phyloP scores from a whole-genome alignment of 495 filamentous ascomycete genomes.

The Lepraria neglecta region DNA sequence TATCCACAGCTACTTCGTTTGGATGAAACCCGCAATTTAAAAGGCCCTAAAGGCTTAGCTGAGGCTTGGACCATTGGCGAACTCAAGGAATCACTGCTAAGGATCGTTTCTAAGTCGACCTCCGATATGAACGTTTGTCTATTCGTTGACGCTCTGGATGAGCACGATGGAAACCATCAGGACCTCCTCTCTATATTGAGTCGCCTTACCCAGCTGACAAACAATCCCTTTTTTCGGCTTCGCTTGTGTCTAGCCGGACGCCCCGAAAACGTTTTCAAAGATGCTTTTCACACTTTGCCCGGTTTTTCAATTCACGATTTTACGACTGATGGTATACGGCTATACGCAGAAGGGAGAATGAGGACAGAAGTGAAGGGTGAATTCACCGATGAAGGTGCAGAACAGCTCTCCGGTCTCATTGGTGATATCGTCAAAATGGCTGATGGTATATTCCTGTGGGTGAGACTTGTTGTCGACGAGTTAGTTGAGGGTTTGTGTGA shows the following conservation, averaged over 20 bases:
- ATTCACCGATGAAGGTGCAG: not conserved
- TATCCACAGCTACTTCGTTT: too few relatives aligned
- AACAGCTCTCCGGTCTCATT: not conserved
- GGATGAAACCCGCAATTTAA: too few relatives aligned
- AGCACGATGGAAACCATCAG: conserved; percentile 18
- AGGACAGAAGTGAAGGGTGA: not conserved
- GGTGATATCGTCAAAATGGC: not conserved
- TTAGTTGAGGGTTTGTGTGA: conserved; percentile 20
- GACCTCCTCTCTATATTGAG: conserved; percentile 7
- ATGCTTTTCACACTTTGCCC: not conserved
- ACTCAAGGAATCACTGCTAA: not conserved
- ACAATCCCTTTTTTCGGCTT: not conserved
- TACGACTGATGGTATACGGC: conserved; percentile 13
- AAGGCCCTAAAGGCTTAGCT: too few relatives aligned
- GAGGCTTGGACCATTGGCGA: too few relatives aligned
- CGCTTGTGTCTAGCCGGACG: conserved; percentile 12
- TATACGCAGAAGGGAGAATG: conserved; percentile 9
- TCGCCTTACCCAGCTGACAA: not conserved
- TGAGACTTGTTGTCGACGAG: conserved; percentile 20
- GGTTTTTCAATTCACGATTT: conserved; percentile 16
- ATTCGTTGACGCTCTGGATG: conserved; percentile 19
- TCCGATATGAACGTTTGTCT: conserved; percentile 10
- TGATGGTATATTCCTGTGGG: conserved; percentile 7
- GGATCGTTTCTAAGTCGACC: not conserved
- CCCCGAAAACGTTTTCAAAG: conserved; percentile 11